Conservation (phyloP, 192 early-diverging fungal genomes). For the Backusella westeae region DNA sequence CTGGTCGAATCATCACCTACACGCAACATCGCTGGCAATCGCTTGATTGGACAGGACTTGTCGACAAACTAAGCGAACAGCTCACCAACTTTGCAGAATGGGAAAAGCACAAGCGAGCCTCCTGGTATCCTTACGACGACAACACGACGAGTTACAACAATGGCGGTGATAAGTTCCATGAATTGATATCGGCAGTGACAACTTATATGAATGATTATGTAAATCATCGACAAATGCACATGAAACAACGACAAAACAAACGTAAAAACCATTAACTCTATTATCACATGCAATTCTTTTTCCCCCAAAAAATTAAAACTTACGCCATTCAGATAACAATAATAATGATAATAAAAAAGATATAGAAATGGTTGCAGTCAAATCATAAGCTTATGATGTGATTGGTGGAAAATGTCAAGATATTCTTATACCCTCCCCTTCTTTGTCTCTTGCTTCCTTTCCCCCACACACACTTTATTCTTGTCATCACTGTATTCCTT, state of each 20-base stretch:
- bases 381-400: background rate
- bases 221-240: conserved; percentile 6
- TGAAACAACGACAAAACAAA: conserved; percentile 3
- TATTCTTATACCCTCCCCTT: background rate
- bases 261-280: background rate
- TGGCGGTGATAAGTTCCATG: conserved; percentile 18
- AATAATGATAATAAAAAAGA: background rate
- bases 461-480: background rate
- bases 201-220: conserved; percentile 22
- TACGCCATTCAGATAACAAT: background rate
- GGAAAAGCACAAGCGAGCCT: conserved; percentile 28
- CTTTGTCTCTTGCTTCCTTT: background rate
- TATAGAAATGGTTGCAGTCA: background rate
- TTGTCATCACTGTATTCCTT: background rate
- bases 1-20: conserved; percentile 2
- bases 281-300: background rate
- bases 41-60: conserved; percentile 18
- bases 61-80: conserved; percentile 21
- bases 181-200: conserved; percentile 15
- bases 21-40: conserved; percentile 8
- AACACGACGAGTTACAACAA: background rate
- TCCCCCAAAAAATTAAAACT: background rate
- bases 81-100: conserved; percentile 28
- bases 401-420: background rate
- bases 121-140: conserved; percentile 18